Base-by-base conservation (phyloP, 371 early-diverging fungal genomes). In the Paramicrosporidium saccamoebae region DNA sequence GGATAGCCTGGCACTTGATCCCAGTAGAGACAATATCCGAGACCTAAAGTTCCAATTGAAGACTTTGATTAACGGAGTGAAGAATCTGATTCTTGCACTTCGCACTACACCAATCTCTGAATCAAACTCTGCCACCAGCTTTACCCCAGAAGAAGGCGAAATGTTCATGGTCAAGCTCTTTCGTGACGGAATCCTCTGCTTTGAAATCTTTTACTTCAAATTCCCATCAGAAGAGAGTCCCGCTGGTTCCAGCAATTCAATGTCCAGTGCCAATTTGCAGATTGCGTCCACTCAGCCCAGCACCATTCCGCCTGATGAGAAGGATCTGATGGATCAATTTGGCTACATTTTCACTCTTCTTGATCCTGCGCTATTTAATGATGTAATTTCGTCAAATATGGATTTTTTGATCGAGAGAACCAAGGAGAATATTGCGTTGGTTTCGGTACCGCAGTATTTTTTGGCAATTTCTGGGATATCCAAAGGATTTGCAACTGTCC, bases 341-440 rank as follows among this genome's bases (percentile, higher is more conserved):
- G 68, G 75, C 0, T 55, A 64, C 16, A 60, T 77, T 1, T 86
- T 88, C 41, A 65, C 68, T 3, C 34, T 48, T 14, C 40, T 86
- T 5, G 88, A 92, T 29, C 73, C 78, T 0, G 60, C 77, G 2
- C 56, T 82, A 1, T 86, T 88, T 39, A 84, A 84, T 37, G 95
- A 94, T 31, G 59, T 94, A 3, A 72, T 90, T 31, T 46, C 68
- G 3, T 60, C 77, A 1, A 66, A 88, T 35, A 65, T 94, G 26
- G 58, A 50, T 8, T 69, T 56, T 29, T 52, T 86, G 10, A 74
- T 82, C 35, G 66, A 75, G 2, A 55, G 61, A 9, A 67, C 73
- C 30, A 36, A 82, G 11, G 41, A 48, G 33, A 72, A 86, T 34
- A 55, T 61, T 0, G 57, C 72, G 5, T 46, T 84, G 2, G 42